Percentiles rank a stretch among this genome's conserved stretches.
These are phyloP conservation scores for Cercospora sp. DNA, from an alignment of 2,329 filamentous ascomycete genomes.

Conservation along the genomic window DNA sequence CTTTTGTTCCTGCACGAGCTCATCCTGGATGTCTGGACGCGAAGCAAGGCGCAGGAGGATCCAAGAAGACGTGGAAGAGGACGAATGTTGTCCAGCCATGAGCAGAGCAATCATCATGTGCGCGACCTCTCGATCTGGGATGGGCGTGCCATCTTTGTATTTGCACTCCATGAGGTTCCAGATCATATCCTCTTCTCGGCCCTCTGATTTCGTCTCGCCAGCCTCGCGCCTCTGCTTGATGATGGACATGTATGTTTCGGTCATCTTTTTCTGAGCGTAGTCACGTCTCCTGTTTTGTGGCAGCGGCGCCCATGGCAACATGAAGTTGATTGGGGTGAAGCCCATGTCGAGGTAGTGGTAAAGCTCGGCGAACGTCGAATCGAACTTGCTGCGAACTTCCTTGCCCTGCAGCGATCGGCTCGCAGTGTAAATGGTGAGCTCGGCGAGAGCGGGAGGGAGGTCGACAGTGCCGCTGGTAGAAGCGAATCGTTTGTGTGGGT, in stretches of 20 bases:
- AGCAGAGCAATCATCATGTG: conserved; percentile 93
- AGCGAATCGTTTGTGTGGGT: conserved; percentile 45
- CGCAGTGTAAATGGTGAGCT: conserved; percentile 87
- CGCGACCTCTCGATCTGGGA: conserved; percentile 83
- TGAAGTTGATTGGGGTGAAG: conserved; percentile 86
- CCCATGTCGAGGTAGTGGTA: conserved; percentile 91
- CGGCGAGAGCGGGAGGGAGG: conserved; percentile 73
- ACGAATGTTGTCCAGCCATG: conserved; percentile 90
- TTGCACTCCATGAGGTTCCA: conserved; percentile 82
- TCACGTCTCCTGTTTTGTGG: conserved; percentile 86
- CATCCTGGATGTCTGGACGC: conserved; percentile 73
- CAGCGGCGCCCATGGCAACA: conserved; percentile 82
- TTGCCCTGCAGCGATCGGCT: conserved; percentile 82
- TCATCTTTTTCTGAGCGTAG: conserved; percentile 74
- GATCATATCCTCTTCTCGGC: conserved; percentile 69
- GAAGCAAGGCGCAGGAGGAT: conserved; percentile 79
- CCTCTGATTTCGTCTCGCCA: conserved; percentile 30
- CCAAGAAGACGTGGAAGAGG: conserved; percentile 80
- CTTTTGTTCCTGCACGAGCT: conserved; percentile 81
- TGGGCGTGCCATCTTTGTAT: conserved; percentile 77
- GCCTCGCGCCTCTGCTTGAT: conserved; percentile 68
- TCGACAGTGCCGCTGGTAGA: conserved; percentile 61
- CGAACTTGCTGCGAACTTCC: conserved; percentile 77
- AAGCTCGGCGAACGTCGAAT: conserved; percentile 74
- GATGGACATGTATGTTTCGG: conserved; percentile 78